Percentiles rank a stretch among this genome's conserved stretches.
Conservation (phyloP, 148 eudicot species). For the Nyssa sinensis region DNA sequence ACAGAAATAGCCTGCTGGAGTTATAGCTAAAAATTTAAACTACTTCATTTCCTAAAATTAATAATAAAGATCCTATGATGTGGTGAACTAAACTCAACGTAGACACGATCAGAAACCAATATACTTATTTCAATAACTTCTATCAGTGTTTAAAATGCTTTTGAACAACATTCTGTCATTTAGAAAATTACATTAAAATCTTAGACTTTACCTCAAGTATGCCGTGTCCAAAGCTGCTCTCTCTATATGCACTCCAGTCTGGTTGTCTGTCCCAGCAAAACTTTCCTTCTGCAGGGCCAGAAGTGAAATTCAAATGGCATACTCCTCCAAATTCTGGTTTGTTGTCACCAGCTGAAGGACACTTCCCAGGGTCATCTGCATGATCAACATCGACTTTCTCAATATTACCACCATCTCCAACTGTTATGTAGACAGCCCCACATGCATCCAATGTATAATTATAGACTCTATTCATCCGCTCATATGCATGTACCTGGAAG, state of each 20-base stretch:
- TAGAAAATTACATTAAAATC: background rate
- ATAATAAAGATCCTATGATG: no score
- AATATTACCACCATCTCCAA: constrained; percentile 95
- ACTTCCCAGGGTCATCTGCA: constrained; percentile 84
- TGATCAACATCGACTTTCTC: constrained; percentile 78
- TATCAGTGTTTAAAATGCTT: no score
- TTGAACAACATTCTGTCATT: no score
- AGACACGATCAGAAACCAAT: no score
- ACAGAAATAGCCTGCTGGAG: no score
- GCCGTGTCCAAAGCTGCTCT: constrained; percentile 96
- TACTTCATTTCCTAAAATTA: no score
- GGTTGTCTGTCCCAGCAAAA: constrained; percentile 94
- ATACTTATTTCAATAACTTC: no score
- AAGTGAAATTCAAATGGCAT: constrained; percentile 73
- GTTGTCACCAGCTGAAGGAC: constrained; percentile 72
- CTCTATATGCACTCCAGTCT: constrained; percentile 92
- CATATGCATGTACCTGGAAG: constrained; percentile 89
- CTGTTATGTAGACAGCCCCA: constrained; percentile 77
- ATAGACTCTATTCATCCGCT: constrained; percentile 88
- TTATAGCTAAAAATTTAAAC: no score
- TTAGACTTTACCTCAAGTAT: constrained; percentile 61
- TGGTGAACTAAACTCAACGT: no score
- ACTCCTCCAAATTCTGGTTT: constrained; percentile 76
- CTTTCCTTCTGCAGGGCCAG: constrained; percentile 84
- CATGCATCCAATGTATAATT: constrained; percentile 77